phyloP scores from a whole-genome alignment of 2,329 filamentous ascomycete genomes.

The Talaromyces sp. region DNA sequence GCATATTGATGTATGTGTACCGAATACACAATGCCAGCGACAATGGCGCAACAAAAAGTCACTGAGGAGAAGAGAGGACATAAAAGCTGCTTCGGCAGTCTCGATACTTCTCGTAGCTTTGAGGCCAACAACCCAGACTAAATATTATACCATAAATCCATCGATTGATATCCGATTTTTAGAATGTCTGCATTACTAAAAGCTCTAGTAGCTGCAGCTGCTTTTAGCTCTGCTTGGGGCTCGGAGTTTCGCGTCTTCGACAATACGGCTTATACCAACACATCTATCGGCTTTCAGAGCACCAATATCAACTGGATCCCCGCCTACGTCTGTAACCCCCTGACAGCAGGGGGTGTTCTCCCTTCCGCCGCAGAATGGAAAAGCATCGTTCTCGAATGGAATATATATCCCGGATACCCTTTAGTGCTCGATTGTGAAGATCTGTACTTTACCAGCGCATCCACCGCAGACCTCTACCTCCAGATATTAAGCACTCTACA shows the following conservation, averaged over 20 bases:
- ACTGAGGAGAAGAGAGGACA: not conserved
- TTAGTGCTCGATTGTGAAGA: constrained; percentile 9
- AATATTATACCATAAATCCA: not conserved
- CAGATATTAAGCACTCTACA: not conserved
- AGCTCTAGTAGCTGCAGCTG: not conserved
- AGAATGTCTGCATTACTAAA: not conserved
- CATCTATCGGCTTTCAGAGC: not conserved
- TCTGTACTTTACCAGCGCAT: not conserved
- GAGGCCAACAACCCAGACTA: not conserved
- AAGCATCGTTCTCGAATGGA: not conserved
- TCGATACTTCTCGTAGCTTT: not conserved
- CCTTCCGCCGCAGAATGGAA: not conserved
- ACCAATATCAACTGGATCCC: constrained; percentile 12
- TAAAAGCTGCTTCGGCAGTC: not conserved
- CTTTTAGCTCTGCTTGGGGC: not conserved
- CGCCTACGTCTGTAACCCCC: constrained; percentile 5
- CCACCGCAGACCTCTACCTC: not conserved
- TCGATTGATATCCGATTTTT: not conserved
- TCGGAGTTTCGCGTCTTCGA: not conserved
- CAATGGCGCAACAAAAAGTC: not conserved
- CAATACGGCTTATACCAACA: constrained; percentile 7
- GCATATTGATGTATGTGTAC: too few relatives aligned
- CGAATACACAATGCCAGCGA: not conserved
- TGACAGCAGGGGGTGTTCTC: not conserved
- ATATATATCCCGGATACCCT: not conserved